Evolutionary conservation across 2,329 filamentous ascomycete species (phyloP), one percentile per base, ranked within the genome.

Genomic region (Grosmannia serpens): DNA sequence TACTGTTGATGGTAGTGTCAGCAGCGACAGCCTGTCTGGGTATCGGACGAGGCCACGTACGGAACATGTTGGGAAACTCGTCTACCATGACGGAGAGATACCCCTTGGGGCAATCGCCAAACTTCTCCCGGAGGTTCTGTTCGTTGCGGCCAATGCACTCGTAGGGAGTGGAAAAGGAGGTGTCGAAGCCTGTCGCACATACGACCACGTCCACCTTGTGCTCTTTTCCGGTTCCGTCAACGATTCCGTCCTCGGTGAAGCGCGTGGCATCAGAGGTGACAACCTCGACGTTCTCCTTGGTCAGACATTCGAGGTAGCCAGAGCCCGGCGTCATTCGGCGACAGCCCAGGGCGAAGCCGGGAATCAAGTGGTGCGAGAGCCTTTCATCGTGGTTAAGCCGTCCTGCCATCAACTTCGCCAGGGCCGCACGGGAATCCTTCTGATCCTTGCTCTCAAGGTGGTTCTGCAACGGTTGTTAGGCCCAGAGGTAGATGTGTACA

Each of bases 261-360:
- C 66, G 64, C 20, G 64, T 59, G 61, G 79, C 75, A 1, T 64
- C 65, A n/a, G 71, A 69, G 27, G 69, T 69, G 29, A 76, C 69
- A 8, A 71, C 69, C 11, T 69, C 65, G 11, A 79, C 74, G 51
- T 81, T 79, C n/a, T 70, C 67, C 58, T 73, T 60, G 2, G 67
- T 68, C 51, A 78, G 66, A 22, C 70, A 68, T 61, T 75, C 72
- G 31, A 75, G 65, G 63, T 73, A 75, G 5, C 72, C 70, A 52
- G 71, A 67, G 1, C 73, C 74, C 0, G 74, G 74, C 0, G 73
- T 73, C 53, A 76, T 69, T 2, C 72, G 70, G 58, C 68, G 69
- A 65, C 68, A 75, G 11, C 77, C 77, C n/a, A 58, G 26, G 17
- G 47, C 35, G 22, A 58, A 60, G 2, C 31, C 22, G 11, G 59